Percentiles rank a stretch among this genome's conserved stretches.
These are phyloP conservation scores for Polygonum maritimum DNA, from an alignment of 148 eudicot species.

Conservation along the genomic window DNA sequence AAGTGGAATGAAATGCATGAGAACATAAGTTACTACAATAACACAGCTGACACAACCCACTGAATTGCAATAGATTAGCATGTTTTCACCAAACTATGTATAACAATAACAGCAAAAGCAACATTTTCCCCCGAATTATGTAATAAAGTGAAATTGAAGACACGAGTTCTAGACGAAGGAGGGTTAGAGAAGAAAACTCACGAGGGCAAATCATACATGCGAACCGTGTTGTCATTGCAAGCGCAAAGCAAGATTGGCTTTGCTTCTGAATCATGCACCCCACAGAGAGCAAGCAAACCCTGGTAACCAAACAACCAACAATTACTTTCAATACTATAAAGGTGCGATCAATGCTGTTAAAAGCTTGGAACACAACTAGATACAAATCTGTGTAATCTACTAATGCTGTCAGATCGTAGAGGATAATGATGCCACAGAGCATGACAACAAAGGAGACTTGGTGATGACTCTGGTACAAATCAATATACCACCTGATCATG, in stretches of 20 bases:
- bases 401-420: neutral
- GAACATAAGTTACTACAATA: neutral
- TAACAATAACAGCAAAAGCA: too few species aligned
- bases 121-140: neutral
- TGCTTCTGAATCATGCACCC: constrained; percentile 81
- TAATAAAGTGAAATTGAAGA: neutral
- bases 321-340: neutral
- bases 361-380: neutral
- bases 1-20: neutral
- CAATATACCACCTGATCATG: neutral
- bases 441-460: neutral
- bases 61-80: neutral
- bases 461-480: neutral
- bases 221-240: constrained; percentile 74
- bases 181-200: constrained; percentile 32
- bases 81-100: neutral
- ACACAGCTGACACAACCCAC: neutral
- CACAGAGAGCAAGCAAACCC: constrained; percentile 82
- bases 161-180: neutral
- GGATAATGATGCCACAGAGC: neutral
- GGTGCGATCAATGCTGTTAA: neutral
- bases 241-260: constrained; percentile 89
- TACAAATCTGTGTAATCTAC: neutral
- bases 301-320: constrained; percentile 15
- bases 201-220: constrained; percentile 86